Evolutionary conservation across 495 filamentous ascomycete species (phyloP), one percentile per base, ranked within the genome.

Genomic region (Lasiosphaeriaceae sp.): DNA sequence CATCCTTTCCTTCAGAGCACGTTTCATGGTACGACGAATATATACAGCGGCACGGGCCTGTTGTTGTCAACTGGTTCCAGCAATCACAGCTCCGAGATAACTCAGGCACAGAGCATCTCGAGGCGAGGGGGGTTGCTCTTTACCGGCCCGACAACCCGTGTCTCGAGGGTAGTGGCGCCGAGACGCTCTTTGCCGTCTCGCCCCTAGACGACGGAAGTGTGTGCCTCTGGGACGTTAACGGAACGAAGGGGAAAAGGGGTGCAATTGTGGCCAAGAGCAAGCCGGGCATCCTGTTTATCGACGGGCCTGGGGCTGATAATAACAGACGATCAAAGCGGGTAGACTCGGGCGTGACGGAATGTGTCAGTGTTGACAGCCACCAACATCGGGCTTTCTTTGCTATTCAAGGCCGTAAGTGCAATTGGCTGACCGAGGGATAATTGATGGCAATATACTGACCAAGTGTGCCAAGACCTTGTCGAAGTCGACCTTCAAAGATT

Each of bases 21-120:
- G 75, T 89, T 14, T 82, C 89, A 50, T 96, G 90, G 86, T 96
- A 95, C 61, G 83, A 86, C 50, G 92, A 96, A 70, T 96, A 89
- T 68, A 87, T 93, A 59, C 89, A 90, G 23, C 79, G 91, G 21
- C 81, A 94, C 74, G 90, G 82, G 0, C 86, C 89, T 0, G 79
- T 91, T 26, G 80, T 78, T 6, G 71, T 89, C 26, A 87, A 79
- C 61, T 96, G 91, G 91, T 74, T 93, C 47, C 82, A 90, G 61
- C 77, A 83, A 50, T 53, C 62, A 12, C 54, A 47, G 12, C 3
- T 35, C 21, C 44, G 31, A n/a, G 60, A 69, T 1, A 67, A 61
- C 20, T 55, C 69, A 9, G 31, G 65, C 6, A 59, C 54, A 11
- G 67, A 75, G 53, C 58, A 71, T 26, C 61, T 79, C 17, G 82